A percentile compares a stretch with the other conserved stretches of the same genome.
Evolutionary conservation across 345 rosid genomes (phyloP).

Genomic region (Aquilaria yunnanensis): DNA sequence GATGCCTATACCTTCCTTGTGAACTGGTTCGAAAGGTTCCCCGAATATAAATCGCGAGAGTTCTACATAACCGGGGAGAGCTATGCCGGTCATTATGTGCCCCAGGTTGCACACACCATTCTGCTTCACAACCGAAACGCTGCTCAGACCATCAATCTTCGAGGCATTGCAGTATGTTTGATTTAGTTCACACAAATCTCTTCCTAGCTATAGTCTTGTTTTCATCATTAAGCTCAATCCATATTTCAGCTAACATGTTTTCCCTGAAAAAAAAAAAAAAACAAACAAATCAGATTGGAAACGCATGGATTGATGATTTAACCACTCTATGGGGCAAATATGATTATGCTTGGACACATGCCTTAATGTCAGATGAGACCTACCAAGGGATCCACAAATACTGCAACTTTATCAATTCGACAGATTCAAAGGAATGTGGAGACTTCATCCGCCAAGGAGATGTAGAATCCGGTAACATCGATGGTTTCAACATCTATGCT

Average conservation of each 20-base stretch:
- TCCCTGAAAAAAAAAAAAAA: not conserved
- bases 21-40: slow-evolving; percentile 34
- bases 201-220: not conserved
- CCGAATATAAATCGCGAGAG: slow-evolving; percentile 26
- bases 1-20: slow-evolving; percentile 32
- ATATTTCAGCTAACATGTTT: not conserved
- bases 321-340: slow-evolving; percentile 17
- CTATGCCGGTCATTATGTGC: slow-evolving; percentile 30
- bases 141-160: slow-evolving; percentile 34
- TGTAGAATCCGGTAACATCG: slow-evolving; percentile 15
- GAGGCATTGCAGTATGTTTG: slow-evolving; percentile 46
- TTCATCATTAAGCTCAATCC: no score
- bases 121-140: slow-evolving; percentile 22
- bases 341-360: slow-evolving; percentile 47
- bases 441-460: slow-evolving; percentile 1
- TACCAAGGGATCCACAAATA: slow-evolving; percentile 21
- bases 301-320: slow-evolving; percentile 35
- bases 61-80: slow-evolving; percentile 40
- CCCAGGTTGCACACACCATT: slow-evolving; percentile 19
- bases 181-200: not conserved
- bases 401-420: slow-evolving; percentile 22
- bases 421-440: slow-evolving; percentile 13
- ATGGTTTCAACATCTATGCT: slow-evolving; percentile 36
- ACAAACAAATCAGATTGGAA: slow-evolving; percentile 35
- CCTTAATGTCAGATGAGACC: slow-evolving; percentile 43